Percentiles rank a stretch among this genome's conserved stretches.
These are phyloP conservation scores for Malassezia vespertilionis DNA, from an alignment of 1,284 basidiomycete genomes.

Conservation along the genomic window DNA sequence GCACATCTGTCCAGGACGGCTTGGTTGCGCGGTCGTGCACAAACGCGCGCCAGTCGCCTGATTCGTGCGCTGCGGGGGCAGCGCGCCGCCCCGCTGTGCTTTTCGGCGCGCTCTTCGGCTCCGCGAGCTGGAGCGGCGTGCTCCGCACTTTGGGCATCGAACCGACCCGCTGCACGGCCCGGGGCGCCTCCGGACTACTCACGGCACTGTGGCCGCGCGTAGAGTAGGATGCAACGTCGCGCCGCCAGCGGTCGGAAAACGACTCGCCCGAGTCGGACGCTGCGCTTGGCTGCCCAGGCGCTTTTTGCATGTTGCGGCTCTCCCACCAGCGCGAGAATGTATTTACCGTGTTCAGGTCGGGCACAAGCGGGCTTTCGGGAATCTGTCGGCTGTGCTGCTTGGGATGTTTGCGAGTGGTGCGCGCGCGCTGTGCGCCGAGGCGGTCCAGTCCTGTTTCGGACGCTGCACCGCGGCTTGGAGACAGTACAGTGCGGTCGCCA, in stretches of 20 bases:
- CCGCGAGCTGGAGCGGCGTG: too few species aligned
- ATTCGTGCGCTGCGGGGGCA: slow-evolving; percentile 10
- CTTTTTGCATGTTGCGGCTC: neutral
- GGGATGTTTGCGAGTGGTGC: neutral
- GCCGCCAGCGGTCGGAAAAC: slow-evolving; percentile 9
- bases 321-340: slow-evolving; percentile 17
- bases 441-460: neutral
- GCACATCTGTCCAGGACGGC: neutral
- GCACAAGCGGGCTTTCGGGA: neutral
- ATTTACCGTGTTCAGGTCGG: slow-evolving; percentile 4
- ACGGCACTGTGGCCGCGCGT: too few species aligned
- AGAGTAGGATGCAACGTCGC: slow-evolving; percentile 8
- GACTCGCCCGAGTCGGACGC: neutral
- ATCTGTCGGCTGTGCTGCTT: neutral
- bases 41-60: slow-evolving; percentile 4
- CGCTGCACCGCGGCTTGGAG: neutral
- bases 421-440: neutral
- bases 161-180: too few species aligned
- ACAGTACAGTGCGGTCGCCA: too few species aligned
- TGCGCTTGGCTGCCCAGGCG: neutral
- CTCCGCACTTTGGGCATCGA: too few species aligned
- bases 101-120: too few species aligned
- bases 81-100: too few species aligned
- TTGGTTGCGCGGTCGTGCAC: neutral
- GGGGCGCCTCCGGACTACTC: too few species aligned